Conservation (phyloP, 345 rosid species). For the Lepidium africanum region DNA sequence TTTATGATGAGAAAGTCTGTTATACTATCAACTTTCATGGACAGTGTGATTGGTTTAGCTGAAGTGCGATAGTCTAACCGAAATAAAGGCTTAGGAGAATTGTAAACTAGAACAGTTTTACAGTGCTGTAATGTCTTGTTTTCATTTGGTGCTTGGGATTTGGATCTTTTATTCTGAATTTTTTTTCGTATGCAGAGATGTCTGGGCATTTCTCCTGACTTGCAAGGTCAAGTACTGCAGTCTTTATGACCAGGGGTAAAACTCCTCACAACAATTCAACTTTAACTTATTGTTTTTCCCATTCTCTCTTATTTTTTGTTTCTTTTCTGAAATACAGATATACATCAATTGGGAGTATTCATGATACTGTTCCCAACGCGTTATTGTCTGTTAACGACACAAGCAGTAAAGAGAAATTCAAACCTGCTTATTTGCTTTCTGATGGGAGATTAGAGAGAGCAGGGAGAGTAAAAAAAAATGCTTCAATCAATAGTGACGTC, state of each 20-base stretch:
- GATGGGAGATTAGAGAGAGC: constrained; percentile 99
- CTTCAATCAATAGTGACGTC: constrained; percentile 34
- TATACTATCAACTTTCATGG: not conserved
- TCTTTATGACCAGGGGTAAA: constrained; percentile 96
- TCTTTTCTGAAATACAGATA: constrained; percentile 41
- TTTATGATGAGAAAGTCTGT: not conserved
- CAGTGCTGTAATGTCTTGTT: not conserved
- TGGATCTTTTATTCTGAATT: not conserved
- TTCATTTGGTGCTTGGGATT: not conserved
- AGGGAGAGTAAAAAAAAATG: constrained; percentile 68
- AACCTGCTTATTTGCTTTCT: constrained; percentile 92
- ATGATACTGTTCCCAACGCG: constrained; percentile 90
- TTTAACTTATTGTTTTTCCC: not conserved
- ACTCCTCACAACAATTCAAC: constrained; percentile 18
- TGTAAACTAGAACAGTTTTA: not conserved
- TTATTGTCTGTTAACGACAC: constrained; percentile 46
- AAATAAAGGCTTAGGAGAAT: not conserved
- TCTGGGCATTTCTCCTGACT: constrained; percentile 90
- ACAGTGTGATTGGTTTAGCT: not conserved
- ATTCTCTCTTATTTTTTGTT: not conserved
- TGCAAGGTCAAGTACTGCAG: constrained; percentile 94
- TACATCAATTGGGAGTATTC: constrained; percentile 92
- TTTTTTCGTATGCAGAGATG: constrained; percentile 59
- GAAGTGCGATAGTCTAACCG: not conserved
- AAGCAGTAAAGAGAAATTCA: constrained; percentile 47